Evolutionary conservation across 495 filamentous ascomycete species (phyloP), one percentile per base, ranked within the genome.

Genomic region (Terfezia boudieri): DNA sequence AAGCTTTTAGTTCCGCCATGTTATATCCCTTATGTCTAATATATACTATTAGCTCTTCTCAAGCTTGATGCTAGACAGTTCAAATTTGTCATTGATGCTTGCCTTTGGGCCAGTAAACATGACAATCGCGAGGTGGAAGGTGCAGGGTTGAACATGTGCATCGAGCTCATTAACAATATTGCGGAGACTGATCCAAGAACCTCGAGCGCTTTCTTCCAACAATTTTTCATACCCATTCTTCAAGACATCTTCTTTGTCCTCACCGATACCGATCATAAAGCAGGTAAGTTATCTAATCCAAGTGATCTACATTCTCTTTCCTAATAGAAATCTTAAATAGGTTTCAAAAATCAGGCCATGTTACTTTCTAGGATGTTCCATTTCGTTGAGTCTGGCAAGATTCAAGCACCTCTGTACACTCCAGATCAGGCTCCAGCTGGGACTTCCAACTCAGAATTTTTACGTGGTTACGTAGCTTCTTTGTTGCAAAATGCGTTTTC

Each of bases 31-130:
- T 11, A 23, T 46, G 17, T 50, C 49, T 57, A 43, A 59, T 46
- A 46, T 60, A 65, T 50, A 26, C n/a, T 41, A 54, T 49, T 41
- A 72, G 84, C 90, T 8, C 74, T 99, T 8, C 74, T 99, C 52
- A 89, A 88, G 66, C 79, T 99, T 4, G 90, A 99, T 67, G 85
- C 80, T 53, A 77, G 84, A 16, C 88, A 95, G 66, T 96, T 99
- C 76, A 96, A 96, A 67, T 93, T 96, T 63, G 90, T 99, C 61
- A 96, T 99, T 59, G 90, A 99, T 64, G 89, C 89, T 26, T 99
- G 90, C 75, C 83, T 96, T 79, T 99, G 90, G 90, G 90, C 90
- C 9, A 94, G 86, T 70, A 99, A 99, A 69, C 90, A 99, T 67
- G 90, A 96, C 69, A 99, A 99, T 67, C 83, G 90, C 23, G 89